Evolutionary conservation across 2,329 filamentous ascomycete genomes (phyloP).

Genomic region (Cordyceps cateniannulata): DNA sequence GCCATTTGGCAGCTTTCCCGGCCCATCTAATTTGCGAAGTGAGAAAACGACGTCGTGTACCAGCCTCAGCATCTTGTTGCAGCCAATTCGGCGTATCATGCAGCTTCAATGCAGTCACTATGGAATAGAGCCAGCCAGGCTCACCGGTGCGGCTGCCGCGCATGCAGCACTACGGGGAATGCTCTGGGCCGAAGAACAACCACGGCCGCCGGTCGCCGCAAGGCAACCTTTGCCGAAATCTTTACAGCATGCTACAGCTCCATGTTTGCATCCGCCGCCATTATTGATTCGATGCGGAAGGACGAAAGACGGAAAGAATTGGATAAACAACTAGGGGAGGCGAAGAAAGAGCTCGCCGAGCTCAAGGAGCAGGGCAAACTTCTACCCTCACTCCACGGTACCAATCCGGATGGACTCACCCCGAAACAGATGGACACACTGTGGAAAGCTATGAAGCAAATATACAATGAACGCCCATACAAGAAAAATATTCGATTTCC

Average conservation of each 20-base stretch:
- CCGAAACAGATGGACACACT: conserved; percentile 25
- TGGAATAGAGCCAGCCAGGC: conserved; percentile 62
- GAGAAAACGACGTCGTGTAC: neutral
- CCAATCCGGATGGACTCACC: conserved; percentile 17
- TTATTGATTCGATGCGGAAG: conserved; percentile 56
- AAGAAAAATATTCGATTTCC: conserved; percentile 30
- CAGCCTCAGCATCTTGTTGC: neutral
- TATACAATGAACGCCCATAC: conserved; percentile 27
- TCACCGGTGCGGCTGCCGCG: conserved; percentile 57
- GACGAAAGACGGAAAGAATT: conserved; percentile 51
- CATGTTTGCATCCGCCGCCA: conserved; percentile 57
- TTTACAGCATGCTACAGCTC: conserved; percentile 64
- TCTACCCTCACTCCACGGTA: conserved; percentile 11
- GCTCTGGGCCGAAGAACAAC: conserved; percentile 44
- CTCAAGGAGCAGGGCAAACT: conserved; percentile 27
- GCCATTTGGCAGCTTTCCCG: conserved; percentile 8
- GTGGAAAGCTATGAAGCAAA: conserved; percentile 25
- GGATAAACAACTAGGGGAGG: conserved; percentile 53
- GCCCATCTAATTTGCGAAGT: neutral
- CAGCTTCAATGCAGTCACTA: conserved; percentile 55
- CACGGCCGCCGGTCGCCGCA: conserved; percentile 42
- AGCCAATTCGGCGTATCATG: conserved; percentile 21
- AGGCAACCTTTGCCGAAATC: conserved; percentile 44
- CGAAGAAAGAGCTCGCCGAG: conserved; percentile 39
- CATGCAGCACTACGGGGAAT: conserved; percentile 48